Conservation (phyloP, 768 basidiomycete species). For the Mycena haematopus region DNA sequence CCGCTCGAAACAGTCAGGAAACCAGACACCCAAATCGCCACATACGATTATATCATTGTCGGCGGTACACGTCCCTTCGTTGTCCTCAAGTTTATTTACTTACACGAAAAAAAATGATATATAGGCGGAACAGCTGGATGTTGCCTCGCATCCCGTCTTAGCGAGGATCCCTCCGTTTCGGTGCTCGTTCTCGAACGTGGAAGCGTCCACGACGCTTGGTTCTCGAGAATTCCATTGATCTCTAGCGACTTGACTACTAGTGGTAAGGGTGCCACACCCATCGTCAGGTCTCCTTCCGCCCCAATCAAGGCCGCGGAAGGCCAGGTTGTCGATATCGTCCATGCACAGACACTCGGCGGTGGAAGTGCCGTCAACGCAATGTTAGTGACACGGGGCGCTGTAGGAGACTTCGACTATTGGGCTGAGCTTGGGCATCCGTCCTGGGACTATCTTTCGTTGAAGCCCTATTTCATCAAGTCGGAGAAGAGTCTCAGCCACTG, state of each 20-base stretch:
- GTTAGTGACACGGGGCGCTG: constrained; percentile 19
- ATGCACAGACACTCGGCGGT: constrained; percentile 14
- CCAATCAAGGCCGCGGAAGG: neutral
- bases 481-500: constrained; percentile 19
- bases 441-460: constrained; percentile 17
- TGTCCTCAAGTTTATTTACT: neutral
- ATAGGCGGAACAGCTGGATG: constrained; percentile 15
- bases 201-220: constrained; percentile 10
- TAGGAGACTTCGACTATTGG: constrained; percentile 27
- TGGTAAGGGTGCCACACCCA: constrained; percentile 9
- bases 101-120: neutral
- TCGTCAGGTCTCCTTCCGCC: neutral
- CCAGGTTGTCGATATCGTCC: neutral
- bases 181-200: constrained; percentile 21
- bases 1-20: too few relatives aligned
- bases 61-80: constrained; percentile 8
- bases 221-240: constrained; percentile 10
- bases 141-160: constrained; percentile 12
- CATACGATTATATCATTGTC: constrained; percentile 30
- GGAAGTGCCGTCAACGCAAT: constrained; percentile 22
- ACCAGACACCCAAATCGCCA: too few relatives aligned
- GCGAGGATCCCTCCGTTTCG: constrained; percentile 12
- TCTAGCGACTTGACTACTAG: constrained; percentile 16
- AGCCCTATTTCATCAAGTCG: constrained; percentile 23
- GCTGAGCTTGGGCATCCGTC: constrained; percentile 19